Evolutionary conservation across 345 rosid genomes (phyloP), one percentile per base, ranked within the genome.

Genomic region (Aurinia saxatilis): DNA sequence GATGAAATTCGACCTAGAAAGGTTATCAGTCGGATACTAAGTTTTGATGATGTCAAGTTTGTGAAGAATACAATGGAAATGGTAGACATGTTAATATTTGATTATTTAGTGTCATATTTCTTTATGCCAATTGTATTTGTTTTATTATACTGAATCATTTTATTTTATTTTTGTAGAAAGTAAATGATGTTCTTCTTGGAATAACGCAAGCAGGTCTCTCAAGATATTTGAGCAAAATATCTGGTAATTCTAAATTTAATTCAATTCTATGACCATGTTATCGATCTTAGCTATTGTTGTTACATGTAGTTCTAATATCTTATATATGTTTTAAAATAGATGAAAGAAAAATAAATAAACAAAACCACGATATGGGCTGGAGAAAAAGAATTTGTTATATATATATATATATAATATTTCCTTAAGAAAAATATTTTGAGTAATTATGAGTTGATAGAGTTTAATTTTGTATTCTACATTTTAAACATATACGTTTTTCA

Each of bases 131-230:
- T 27, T 27, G 7, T 27, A 2, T 2, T 27, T 3, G 6, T 27
- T 27, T 27, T 6, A 1, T 27, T 27, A 27, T 27, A 27, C 7
- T 27, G 5, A 27, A 7, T n/a, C n/a, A 27, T 4, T 6, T 3
- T 27, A 27, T 4, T 47, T 34, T 34, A n/a, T 27, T 34, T 47
- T 73, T 83, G 35, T 16, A 88, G 96, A 88, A 91, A 7, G 56
- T 84, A 49, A 86, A 84, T 15, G 91, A 89, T 66, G 85, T 89
- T 40, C 23, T 83, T 16, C 39, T 84, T 40, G 96, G 88, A 48
- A 60, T 80, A n/a, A 81, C 85, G 34, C 83, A 84, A 39, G 86
- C 87, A 35, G 87, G 80, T 44, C 73, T 89, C 49, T 82, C 91
- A 16, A 74, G 60, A 37, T 84, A 82, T 38, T 63, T 86, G 42